These are phyloP conservation scores for Dissophora globulifera DNA, from an alignment of 192 early-diverging fungal species.

Conservation along the genomic window DNA sequence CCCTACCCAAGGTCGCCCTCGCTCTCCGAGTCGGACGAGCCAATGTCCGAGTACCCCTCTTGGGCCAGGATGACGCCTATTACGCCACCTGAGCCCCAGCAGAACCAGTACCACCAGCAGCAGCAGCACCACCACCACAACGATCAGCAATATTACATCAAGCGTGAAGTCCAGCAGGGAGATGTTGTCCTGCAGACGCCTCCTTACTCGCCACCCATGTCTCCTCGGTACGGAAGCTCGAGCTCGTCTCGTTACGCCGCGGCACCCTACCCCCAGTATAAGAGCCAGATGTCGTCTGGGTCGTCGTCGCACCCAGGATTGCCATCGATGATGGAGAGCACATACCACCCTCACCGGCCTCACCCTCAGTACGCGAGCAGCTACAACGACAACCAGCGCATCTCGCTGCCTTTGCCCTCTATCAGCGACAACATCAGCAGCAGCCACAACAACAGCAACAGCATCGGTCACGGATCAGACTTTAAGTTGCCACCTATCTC, in stretches of 20 bases:
- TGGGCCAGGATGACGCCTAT: conserved; percentile 53
- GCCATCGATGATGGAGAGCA: conserved; percentile 54
- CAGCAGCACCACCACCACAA: conserved; percentile 11
- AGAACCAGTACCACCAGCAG: not conserved
- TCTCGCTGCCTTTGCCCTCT: conserved; percentile 41
- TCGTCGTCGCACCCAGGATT: conserved; percentile 19
- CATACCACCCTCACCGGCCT: conserved; percentile 32
- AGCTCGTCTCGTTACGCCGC: conserved; percentile 19
- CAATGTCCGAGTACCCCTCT: conserved; percentile 32
- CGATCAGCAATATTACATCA: no score
- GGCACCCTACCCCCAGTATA: conserved; percentile 39
- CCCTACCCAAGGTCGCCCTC: conserved; percentile 50
- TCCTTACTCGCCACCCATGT: conserved; percentile 51
- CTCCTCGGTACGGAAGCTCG: conserved; percentile 25
- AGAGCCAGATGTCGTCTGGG: conserved; percentile 10
- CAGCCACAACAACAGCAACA: conserved; percentile 9
- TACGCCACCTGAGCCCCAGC: conserved; percentile 1
- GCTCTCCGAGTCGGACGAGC: conserved; percentile 43
- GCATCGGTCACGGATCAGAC: conserved; percentile 36
- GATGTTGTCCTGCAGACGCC: conserved; percentile 31
- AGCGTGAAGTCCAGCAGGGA: no score
- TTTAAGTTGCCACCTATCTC: conserved; percentile 48
- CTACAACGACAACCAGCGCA: conserved; percentile 16
- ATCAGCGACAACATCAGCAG: conserved; percentile 13
- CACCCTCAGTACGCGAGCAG: conserved; percentile 19